Evolutionary conservation across 2,329 filamentous ascomycete genomes (phyloP).

Genomic region (Pestalotiopsis sp.): DNA sequence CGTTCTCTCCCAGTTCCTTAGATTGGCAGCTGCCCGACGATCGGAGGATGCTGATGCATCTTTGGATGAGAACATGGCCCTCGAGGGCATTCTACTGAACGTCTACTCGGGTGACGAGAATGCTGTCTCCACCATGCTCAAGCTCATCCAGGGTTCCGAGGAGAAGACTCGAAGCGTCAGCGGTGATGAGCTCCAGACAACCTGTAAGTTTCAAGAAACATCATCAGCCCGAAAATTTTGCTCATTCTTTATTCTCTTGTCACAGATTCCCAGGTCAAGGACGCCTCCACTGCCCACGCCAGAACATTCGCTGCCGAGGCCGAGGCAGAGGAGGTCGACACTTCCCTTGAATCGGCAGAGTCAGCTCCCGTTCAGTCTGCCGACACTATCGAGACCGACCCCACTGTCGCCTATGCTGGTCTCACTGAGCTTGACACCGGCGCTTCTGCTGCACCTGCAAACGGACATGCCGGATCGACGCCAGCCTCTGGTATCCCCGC

Average conservation of each 20-base stretch:
- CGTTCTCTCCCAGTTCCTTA: slow-evolving; percentile 77
- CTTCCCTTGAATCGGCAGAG: slow-evolving; percentile 35
- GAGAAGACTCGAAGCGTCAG: slow-evolving; percentile 68
- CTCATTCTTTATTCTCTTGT: slow-evolving; percentile 25
- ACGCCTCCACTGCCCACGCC: slow-evolving; percentile 54
- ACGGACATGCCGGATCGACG: slow-evolving; percentile 44
- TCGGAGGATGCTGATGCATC: slow-evolving; percentile 67
- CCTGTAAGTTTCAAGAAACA: slow-evolving; percentile 60
- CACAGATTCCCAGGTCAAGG: slow-evolving; percentile 62
- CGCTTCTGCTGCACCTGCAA: slow-evolving; percentile 39
- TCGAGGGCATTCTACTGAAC: slow-evolving; percentile 77
- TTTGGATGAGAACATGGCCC: slow-evolving; percentile 75
- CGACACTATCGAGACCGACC: slow-evolving; percentile 55
- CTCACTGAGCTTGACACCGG: slow-evolving; percentile 67
- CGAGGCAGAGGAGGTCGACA: slow-evolving; percentile 36
- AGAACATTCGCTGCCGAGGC: slow-evolving; percentile 23
- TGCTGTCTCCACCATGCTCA: slow-evolving; percentile 75
- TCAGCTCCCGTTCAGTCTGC: slow-evolving; percentile 28
- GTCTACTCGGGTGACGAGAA: slow-evolving; percentile 79
- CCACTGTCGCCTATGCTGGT: slow-evolving; percentile 67
- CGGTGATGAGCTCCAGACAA: slow-evolving; percentile 67
- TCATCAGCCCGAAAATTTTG: neutral
- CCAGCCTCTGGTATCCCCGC: slow-evolving; percentile 40
- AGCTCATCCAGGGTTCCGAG: slow-evolving; percentile 72
- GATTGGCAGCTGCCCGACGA: slow-evolving; percentile 76